phyloP scores from a whole-genome alignment of 2,329 filamentous ascomycete species.

The Berkeleyomyces rouxiae region DNA sequence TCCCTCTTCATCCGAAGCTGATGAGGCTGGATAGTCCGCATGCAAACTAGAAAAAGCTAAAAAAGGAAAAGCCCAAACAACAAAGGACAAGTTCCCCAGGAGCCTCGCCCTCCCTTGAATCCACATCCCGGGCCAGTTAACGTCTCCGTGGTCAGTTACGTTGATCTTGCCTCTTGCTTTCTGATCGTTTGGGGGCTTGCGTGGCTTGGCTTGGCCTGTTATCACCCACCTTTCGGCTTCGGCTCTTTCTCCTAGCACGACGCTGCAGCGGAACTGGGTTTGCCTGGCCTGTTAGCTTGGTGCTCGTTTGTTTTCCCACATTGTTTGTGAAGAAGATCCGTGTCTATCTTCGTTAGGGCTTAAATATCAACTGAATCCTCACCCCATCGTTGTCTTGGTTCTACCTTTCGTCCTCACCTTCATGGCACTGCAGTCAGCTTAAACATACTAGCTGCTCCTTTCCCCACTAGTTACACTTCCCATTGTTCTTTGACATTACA shows the following conservation, averaged over 20 bases:
- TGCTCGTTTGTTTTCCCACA: neutral
- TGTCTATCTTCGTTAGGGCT: neutral
- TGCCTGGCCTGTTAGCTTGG: neutral
- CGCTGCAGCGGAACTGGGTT: neutral
- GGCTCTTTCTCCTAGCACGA: neutral
- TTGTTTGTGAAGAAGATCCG: neutral
- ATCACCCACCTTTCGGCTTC: neutral
- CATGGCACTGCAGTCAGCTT: neutral
- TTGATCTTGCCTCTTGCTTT: neutral
- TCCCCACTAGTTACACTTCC: neutral
- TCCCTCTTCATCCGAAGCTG: neutral
- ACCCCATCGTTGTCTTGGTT: neutral
- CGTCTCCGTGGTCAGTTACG: neutral
- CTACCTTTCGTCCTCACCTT: neutral
- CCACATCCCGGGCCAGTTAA: neutral
- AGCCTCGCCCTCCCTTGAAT: neutral
- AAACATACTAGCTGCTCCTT: neutral
- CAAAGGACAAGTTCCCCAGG: neutral
- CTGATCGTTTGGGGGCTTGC: neutral
- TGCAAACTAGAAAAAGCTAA: neutral
- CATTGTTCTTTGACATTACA: neutral
- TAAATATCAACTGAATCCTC: slow-evolving; percentile 1
- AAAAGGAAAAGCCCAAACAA: neutral
- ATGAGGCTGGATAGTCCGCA: neutral
- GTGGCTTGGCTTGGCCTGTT: neutral